Percentiles rank a stretch among this genome's conserved stretches.
These are phyloP conservation scores for Theileria annulata DNA, from an alignment of 169 alveolate species.

Conservation along the genomic window DNA sequence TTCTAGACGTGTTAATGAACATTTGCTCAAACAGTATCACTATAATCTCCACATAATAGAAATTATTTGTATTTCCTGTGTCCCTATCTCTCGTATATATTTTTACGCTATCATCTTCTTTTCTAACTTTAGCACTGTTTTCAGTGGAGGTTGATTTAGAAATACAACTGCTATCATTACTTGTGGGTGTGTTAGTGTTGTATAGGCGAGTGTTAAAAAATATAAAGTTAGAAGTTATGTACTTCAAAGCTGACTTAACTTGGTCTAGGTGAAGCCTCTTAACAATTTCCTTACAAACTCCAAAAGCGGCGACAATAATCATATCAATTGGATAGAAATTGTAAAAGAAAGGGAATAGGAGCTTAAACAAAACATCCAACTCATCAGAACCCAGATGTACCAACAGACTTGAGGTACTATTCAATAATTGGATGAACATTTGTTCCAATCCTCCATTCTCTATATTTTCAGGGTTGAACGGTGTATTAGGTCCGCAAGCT, in stretches of 20 bases:
- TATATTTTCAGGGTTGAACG: not conserved
- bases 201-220: not conserved
- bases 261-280: not conserved
- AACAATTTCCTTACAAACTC: constrained; percentile 13
- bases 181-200: not conserved
- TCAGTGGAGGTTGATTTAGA: not conserved
- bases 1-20: not conserved
- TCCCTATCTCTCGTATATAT: not conserved
- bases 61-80: not conserved
- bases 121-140: not conserved
- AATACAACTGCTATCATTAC: not conserved
- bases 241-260: not conserved
- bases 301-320: not conserved
- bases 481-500: not conserved
- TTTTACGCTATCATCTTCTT: not conserved
- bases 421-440: not conserved
- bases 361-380: not conserved
- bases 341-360: not conserved
- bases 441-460: not conserved
- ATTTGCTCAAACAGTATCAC: not conserved
- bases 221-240: not conserved
- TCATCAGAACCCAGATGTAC: not conserved
- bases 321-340: not conserved
- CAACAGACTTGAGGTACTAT: not conserved
- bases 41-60: not conserved